Base-by-base conservation (phyloP, 2,329 filamentous ascomycete species). In the Massarina eburnea region DNA sequence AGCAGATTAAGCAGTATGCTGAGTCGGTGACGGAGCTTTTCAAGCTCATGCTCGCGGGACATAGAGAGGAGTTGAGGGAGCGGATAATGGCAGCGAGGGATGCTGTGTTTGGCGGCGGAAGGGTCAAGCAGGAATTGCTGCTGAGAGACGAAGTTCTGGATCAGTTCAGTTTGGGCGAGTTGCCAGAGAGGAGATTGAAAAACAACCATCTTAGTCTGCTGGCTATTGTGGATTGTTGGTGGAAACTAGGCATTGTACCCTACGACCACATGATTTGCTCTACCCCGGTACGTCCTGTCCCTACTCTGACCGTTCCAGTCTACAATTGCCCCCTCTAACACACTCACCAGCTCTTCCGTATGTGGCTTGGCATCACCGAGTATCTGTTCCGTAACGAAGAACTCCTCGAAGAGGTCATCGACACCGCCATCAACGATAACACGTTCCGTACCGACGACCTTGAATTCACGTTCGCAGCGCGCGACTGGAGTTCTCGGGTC, bases 211-310 rank as follows among this genome's bases (percentile, higher is more conserved):
- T 99, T 22, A 91, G 86, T 67, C 78, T 99, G 46, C 80, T 99
- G 35, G 94, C 91, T 37, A 99, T 99, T 83, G 95, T 97, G 34
- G 94, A 99, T 74, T 97, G 92, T 73, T 99, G 94, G 94, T 94
- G 89, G 66, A 89, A 89, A 57, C 80, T 97, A 36, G 88, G 85
- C 26, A 99, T 96, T 61, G 88, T 95, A 38, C 94, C 94, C 1
- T 99, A 99, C 71, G 92, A 99, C 72, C 95, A 99, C 76, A 99
- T 99, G 91, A 95, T 99, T 58, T 99, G 94, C 76, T 96, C 91
- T 43, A 99, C 94, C 30, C 94, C 94, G 39, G 82, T 85, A 64
- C 67, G 80, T 74, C 27, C 22, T 22, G 22, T 32, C 27, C 19
- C 24, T 29, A 10, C 20, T 29, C 14, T 18, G 12, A 14, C 38